phyloP scores from a whole-genome alignment of 2,329 filamentous ascomycete genomes.

The Xylaria multiplex region DNA sequence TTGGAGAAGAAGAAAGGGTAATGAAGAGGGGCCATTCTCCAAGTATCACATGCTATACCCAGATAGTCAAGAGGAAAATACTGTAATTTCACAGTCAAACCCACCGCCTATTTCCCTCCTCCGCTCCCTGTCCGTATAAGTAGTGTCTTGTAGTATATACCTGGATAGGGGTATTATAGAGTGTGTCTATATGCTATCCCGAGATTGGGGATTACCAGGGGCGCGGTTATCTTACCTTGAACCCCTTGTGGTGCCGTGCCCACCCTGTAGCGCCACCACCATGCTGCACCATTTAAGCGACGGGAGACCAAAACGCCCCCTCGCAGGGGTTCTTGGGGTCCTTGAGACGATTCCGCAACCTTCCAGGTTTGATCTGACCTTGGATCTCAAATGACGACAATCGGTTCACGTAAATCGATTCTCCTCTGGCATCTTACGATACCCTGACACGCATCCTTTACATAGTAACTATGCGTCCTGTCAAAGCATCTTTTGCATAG shows the following conservation, averaged over 20 bases:
- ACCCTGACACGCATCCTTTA: slow-evolving; percentile 2
- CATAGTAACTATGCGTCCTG: background rate
- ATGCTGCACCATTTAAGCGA: slow-evolving; percentile 26
- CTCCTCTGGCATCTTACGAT: slow-evolving; percentile 10
- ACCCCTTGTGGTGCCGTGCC: slow-evolving; percentile 11
- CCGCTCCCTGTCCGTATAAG: no score
- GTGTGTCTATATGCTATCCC: background rate
- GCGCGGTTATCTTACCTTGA: slow-evolving; percentile 30
- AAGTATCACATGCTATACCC: slow-evolving; percentile 5
- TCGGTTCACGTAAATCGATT: slow-evolving; percentile 2
- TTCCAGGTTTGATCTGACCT: slow-evolving; percentile 42
- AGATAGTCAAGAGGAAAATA: background rate
- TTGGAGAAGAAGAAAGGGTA: slow-evolving; percentile 10
- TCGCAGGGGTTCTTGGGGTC: slow-evolving; percentile 38
- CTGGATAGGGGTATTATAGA: background rate
- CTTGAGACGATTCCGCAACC: slow-evolving; percentile 46
- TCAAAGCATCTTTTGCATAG: background rate
- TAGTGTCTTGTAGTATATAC: no score
- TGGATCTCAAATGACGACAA: slow-evolving; percentile 26
- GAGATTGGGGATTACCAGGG: slow-evolving; percentile 21
- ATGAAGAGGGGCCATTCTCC: slow-evolving; percentile 4
- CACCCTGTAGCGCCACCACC: background rate
- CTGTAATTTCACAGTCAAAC: no score
- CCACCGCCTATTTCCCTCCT: no score
- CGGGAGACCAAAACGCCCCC: slow-evolving; percentile 37